These are phyloP conservation scores for Sesbania bispinosa DNA, from an alignment of 306 rosid genomes.

Conservation along the genomic window DNA sequence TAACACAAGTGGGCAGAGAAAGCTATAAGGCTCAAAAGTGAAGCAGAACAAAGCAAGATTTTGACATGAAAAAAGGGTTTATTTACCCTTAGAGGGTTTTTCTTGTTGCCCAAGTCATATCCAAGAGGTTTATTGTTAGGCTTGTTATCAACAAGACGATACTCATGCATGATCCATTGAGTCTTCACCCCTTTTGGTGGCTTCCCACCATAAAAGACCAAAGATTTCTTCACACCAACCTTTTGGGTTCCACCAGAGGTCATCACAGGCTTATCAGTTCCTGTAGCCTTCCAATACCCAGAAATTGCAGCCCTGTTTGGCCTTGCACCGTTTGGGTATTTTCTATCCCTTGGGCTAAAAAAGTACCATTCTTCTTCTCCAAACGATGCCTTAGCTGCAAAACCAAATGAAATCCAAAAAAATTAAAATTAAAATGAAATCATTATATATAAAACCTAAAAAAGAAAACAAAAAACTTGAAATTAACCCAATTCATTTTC, in stretches of 20 bases:
- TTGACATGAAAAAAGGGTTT: neutral
- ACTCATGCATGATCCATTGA: constrained; percentile 98
- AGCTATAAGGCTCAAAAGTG: neutral
- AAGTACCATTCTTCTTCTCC: constrained; percentile 96
- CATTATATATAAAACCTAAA: neutral
- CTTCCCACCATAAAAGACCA: constrained; percentile 92
- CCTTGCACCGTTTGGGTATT: constrained; percentile 93
- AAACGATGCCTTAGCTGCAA: constrained; percentile 88
- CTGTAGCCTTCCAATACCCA: constrained; percentile 98
- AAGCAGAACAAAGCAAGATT: neutral
- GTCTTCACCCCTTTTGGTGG: constrained; percentile 91
- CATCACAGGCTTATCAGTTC: constrained; percentile 90
- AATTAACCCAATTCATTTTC: neutral
- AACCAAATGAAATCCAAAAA: no score
- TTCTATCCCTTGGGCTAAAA: constrained; percentile 91
- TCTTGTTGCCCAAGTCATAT: constrained; percentile 69
- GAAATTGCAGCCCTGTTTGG: constrained; percentile 93
- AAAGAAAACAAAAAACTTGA: neutral
- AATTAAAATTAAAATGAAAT: no score
- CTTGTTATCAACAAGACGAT: constrained; percentile 68
- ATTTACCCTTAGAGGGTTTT: constrained; percentile 84
- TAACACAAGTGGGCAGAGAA: neutral
- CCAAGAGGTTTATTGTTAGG: constrained; percentile 69
- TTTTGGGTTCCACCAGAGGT: constrained; percentile 55
- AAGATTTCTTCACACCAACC: constrained; percentile 91